Evolutionary conservation across 495 filamentous ascomycete species (phyloP), one percentile per base, ranked within the genome.

Genomic region (Penicillium pulvis): DNA sequence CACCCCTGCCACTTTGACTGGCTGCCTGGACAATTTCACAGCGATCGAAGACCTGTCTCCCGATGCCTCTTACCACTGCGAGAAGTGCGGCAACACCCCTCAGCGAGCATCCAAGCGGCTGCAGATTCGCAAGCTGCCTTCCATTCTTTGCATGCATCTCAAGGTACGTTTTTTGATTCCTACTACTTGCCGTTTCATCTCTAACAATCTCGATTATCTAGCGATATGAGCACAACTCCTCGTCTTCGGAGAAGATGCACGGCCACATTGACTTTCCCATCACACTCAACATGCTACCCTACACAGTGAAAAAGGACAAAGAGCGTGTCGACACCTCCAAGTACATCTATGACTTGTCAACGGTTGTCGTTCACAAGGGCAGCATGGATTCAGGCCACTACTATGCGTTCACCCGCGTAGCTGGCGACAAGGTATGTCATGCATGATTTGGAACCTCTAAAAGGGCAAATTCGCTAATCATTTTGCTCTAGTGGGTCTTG

Each of bases 321-420:
- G 59, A 71, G 36, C 59, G 59, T 17, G 60, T 72, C n/a, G 70
- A 72, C 66, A 75, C 68, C 36, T 72, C 74, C n/a, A 76, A 84
- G 20, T 88, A 82, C 67, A 81, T 87, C 9, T 97, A 96, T 70
- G 91, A 94, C 60, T 78, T 97, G 6, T 80, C 90, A 41, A 89
- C 88, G 52, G 93, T 94, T 5, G 85, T 96, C 17, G 91, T 93
- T 50, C 93, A 96, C 66, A 71, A 77, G 42, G 93, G 92, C 14
- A 89, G 90, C 66, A 89, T 96, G 56, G 91, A 96, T 62, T 87
- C 90, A 39, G 90, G 93, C 0, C 93, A 97, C 67, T 97, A 97
- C 70, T 85, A 90, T 57, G 87, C 85, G n/a, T 97, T 93, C 71
- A 90, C 87, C 49, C 78, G 90, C 20, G 85, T 70, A 11, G 53